Conservation (phyloP, 495 filamentous ascomycete species). For the Pyronema omphalodes region DNA sequence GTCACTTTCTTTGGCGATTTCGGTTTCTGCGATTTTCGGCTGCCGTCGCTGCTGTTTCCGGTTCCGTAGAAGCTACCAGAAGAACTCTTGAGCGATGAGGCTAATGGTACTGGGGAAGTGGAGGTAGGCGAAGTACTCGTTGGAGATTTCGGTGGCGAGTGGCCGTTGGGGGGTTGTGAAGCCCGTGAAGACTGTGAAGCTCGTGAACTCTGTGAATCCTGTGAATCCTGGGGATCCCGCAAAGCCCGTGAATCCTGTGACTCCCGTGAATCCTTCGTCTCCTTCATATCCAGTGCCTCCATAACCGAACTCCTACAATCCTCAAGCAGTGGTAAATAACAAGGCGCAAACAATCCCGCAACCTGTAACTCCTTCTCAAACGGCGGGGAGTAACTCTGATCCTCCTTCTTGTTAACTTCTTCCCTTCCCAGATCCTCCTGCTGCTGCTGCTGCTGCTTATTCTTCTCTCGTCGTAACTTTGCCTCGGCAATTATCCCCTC, state of each 20-base stretch:
- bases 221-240: too few relatives aligned
- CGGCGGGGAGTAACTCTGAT: constrained; percentile 14
- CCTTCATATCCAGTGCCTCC: too few relatives aligned
- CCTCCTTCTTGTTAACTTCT: constrained; percentile 4
- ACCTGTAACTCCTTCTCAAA: constrained; percentile 23
- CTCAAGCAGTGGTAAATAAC: constrained; percentile 21
- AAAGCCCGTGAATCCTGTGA: too few relatives aligned
- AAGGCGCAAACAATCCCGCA: constrained; percentile 22
- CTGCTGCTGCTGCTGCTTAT: constrained; percentile 8
- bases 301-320: constrained; percentile 4
- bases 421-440: constrained; percentile 6
- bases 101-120: constrained; percentile 10
- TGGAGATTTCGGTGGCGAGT: not conserved
- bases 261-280: too few relatives aligned
- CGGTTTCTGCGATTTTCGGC: constrained; percentile 13
- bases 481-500: constrained; percentile 10
- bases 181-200: too few relatives aligned
- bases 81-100: constrained; percentile 22
- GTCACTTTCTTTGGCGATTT: constrained; percentile 24
- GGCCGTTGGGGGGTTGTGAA: too few relatives aligned
- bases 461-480: constrained; percentile 1
- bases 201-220: too few relatives aligned
- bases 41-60: constrained; percentile 1
- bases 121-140: constrained; percentile 12
- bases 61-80: constrained; percentile 19